Base-by-base conservation (phyloP, 1,284 basidiomycete genomes). In the Uromyces viciae-fabae region DNA sequence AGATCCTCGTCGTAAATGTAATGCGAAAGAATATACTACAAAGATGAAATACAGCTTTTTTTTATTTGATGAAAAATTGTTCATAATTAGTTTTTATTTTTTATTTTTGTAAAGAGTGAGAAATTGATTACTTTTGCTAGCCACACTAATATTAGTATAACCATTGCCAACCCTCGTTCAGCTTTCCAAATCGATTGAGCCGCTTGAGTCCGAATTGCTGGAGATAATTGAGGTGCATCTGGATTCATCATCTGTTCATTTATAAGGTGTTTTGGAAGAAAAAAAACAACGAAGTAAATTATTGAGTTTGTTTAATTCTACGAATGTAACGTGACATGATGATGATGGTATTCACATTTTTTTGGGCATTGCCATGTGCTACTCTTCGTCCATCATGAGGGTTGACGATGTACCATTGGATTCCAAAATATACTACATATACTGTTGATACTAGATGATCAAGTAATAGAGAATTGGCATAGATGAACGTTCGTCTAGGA, bases 401-500 rank as follows among this genome's bases (percentile, higher is more conserved):
- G 0, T 91, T 92, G 86, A 92, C 92, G 76, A 91, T 88, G 92
- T 94, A 98, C 93, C 95, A 98, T 62, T 90, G 87, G 58, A 94
- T 89, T 66, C 91, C 93, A 84, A 99, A 99, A 85, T 93, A 92
- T 75, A 93, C 89, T 40, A 94, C 95, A 92, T 94, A 98, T 5
- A 92, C 88, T 0, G 94, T 94, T n/a, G 92, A 93, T 83, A 99
- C 88, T 82, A 97, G 87, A 86, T 99, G 95, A 87, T 99, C 96
- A 74, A 93, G 90, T 80, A 93, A 90, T 87, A 95, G 98, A 36
- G 95, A 87, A 86, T 99, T 95, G 0, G 96, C 93, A 85, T 97
- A 95, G 84, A 93, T 92, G 40, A 97, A 89, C 4, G 92, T 91
- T 82, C 92, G 90, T 83, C 91, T 91, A 0, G 94, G 88, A 83